Percentiles rank a stretch among this genome's conserved stretches.
phyloP scores from a whole-genome alignment of 169 alveolate genomes.

The Theileria annulata region DNA sequence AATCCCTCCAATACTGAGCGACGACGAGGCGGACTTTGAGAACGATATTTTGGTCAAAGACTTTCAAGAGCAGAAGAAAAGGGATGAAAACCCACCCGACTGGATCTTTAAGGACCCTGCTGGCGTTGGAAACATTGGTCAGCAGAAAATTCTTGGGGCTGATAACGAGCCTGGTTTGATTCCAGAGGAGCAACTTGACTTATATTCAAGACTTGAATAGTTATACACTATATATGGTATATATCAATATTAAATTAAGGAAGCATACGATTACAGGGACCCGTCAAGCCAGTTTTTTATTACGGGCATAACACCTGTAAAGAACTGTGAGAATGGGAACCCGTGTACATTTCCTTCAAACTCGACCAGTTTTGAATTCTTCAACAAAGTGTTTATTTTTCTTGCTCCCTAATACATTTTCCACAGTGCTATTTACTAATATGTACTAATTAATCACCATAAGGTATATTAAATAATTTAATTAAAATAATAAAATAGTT shows the following conservation, averaged over 20 bases:
- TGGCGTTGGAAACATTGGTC: slow-evolving; percentile 60
- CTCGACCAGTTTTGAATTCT: slow-evolving; percentile 35
- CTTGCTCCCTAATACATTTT: slow-evolving; percentile 14
- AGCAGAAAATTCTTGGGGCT: slow-evolving; percentile 30
- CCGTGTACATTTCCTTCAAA: slow-evolving; percentile 46
- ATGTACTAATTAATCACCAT: too few species aligned
- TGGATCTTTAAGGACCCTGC: slow-evolving; percentile 68
- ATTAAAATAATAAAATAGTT: neutral
- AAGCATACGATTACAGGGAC: neutral
- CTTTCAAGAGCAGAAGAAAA: slow-evolving; percentile 28
- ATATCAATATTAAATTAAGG: neutral
- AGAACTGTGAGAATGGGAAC: slow-evolving; percentile 29
- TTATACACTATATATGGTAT: neutral
- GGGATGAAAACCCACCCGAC: slow-evolving; percentile 49
- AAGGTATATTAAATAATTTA: too few species aligned
- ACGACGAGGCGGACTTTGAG: slow-evolving; percentile 24
- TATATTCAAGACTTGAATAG: neutral
- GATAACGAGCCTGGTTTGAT: slow-evolving; percentile 22
- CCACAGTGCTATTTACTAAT: neutral
- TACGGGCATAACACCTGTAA: slow-evolving; percentile 24
- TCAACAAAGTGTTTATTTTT: neutral
- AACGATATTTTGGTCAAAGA: neutral
- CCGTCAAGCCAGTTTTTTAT: neutral
- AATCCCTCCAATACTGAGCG: slow-evolving; percentile 16
- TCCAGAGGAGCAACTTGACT: neutral